Base-by-base conservation (phyloP, 2,329 filamentous ascomycete genomes). In the Cercospora brassicicola region DNA sequence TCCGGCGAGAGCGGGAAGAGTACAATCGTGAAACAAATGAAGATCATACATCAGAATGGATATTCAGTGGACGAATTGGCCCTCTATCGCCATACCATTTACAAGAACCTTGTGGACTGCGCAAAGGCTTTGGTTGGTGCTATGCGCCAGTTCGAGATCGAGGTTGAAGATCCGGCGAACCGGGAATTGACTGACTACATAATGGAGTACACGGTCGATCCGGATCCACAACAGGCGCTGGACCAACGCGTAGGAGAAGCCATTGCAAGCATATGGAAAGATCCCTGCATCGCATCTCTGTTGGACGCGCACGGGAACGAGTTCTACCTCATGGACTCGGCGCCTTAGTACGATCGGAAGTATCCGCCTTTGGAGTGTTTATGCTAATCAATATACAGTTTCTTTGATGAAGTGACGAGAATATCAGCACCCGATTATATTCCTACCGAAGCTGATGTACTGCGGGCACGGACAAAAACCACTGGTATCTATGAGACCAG, bases 1-100 rank as follows among this genome's bases (percentile, higher is more conserved):
- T 98, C 95, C 73, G 95, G 95, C 73, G 95, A 99, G 84, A 98
- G 94, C 81, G 95, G 95, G 74, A 99, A 99, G 83, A 98, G 95
- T 67, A 99, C 95, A 9, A 98, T 99, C 76, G 95, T 99, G 74
- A 99, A 99, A 82, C 95, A 99, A 85, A 99, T 99, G 95, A 99
- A 98, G 83, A 99, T 99, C 76, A 98, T 99, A 78, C 95, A 99
- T 78, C 91, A 98, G 76, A 97, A 97, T 82, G 95, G 95, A 69
- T 99, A 99, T 82, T 94, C 92, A 10, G 89, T 93, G 73, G 94
- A 98, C 76, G 95, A 99, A 81, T 86, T 98, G 60, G 91, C 91
- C 76, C 90, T 97, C 79, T 98, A 98, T 83, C 91, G 95, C 68
- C 88, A 96, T 70, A 98, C 95, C 36, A 93, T 99, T 69, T 99